A percentile compares a stretch with the other conserved stretches of the same genome.
Conservation (phyloP, 2,329 filamentous ascomycete genomes). For the Didymella segeticola region DNA sequence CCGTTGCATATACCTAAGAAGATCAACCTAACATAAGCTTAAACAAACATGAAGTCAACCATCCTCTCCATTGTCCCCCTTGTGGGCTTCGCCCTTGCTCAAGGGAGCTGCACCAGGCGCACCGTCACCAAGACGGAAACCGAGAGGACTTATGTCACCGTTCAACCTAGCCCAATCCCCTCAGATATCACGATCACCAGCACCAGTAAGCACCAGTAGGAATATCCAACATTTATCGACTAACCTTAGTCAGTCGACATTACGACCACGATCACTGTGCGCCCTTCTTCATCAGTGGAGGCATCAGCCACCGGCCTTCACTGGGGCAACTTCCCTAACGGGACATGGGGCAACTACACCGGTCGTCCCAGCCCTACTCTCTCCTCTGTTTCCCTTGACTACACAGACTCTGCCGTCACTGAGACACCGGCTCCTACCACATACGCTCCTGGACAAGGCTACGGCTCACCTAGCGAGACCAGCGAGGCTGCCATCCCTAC, state of each 20-base stretch:
- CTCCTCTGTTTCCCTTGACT: constrained; percentile 8
- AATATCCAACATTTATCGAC: too few relatives aligned
- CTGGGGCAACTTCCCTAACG: constrained; percentile 22
- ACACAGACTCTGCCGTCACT: constrained; percentile 11
- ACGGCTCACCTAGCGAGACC: constrained; percentile 8
- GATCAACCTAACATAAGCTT: neutral
- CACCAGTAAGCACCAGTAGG: neutral
- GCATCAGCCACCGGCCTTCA: constrained; percentile 11
- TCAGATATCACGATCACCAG: constrained; percentile 27
- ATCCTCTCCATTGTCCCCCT: constrained; percentile 37
- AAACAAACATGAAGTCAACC: constrained; percentile 33
- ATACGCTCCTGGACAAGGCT: constrained; percentile 1
- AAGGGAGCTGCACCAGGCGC: constrained; percentile 28
- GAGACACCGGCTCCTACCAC: constrained; percentile 11
- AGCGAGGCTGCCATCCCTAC: constrained; percentile 18
- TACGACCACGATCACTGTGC: constrained; percentile 25
- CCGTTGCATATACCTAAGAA: neutral
- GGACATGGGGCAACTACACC: constrained; percentile 20
- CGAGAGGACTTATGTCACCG: constrained; percentile 35
- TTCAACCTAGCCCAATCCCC: constrained; percentile 18
- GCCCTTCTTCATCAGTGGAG: constrained; percentile 12
- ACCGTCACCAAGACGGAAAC: constrained; percentile 27
- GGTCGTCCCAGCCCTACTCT: neutral
- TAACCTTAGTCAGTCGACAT: neutral
- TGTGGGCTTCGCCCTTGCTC: constrained; percentile 34